Conservation (phyloP, 768 basidiomycete genomes). For the Collybiopsis luxurians region DNA sequence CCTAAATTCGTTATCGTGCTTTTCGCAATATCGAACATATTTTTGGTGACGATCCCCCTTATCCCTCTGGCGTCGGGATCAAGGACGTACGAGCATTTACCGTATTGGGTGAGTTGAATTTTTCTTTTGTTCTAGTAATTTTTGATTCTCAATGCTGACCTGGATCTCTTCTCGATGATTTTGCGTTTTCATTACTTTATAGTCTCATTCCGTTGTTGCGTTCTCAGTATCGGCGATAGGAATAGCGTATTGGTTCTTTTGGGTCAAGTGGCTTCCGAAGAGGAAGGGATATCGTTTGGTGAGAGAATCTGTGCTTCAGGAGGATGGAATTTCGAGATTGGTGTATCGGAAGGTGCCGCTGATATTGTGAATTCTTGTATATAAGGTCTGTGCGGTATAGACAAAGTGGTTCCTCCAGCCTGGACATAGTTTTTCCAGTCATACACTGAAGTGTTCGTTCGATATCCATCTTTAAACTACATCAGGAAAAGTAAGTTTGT, state of each 20-base stretch:
- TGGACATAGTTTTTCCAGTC: too few relatives aligned
- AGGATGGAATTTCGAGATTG: conserved; percentile 57
- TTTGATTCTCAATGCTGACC: neutral
- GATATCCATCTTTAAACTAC: too few relatives aligned
- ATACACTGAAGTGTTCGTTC: too few relatives aligned
- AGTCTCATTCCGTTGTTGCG: conserved; percentile 52
- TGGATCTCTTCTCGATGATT: too few relatives aligned
- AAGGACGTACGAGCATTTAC: conserved; percentile 52
- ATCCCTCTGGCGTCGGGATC: conserved; percentile 56
- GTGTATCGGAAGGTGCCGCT: conserved; percentile 41
- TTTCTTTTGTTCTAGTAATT: neutral
- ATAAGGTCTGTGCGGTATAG: too few relatives aligned
- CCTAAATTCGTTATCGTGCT: conserved; percentile 45
- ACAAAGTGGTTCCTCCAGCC: too few relatives aligned
- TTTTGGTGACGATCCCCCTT: conserved; percentile 59
- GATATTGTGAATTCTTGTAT: too few relatives aligned
- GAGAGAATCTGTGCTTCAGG: conserved; percentile 44
- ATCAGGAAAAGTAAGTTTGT: too few relatives aligned
- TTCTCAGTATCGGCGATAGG: conserved; percentile 48
- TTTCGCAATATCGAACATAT: conserved; percentile 66
- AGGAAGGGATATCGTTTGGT: conserved; percentile 46
- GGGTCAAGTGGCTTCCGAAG: conserved; percentile 48
- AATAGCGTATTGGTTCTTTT: conserved; percentile 54
- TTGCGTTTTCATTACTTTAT: neutral
- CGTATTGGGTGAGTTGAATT: conserved; percentile 59